Base-by-base conservation (phyloP, 2,329 filamentous ascomycete species). In the Canariomyces notabilis region DNA sequence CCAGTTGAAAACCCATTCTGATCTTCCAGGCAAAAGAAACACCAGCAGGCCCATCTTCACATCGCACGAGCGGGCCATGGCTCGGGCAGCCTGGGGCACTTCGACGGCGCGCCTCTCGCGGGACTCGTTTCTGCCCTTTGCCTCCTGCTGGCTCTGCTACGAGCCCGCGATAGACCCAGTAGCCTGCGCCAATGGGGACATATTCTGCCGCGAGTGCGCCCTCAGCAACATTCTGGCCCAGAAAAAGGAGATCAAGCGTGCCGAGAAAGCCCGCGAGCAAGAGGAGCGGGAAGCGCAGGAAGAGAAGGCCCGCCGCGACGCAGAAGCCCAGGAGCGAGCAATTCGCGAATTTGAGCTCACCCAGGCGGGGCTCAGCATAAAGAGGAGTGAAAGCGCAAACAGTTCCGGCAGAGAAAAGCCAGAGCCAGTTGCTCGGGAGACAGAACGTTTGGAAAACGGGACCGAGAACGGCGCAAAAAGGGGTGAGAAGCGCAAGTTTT, bases 141-240 rank as follows among this genome's bases (percentile, higher is more conserved):
- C 85, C 44, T 89, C 85, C 18, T 98, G 91, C 70, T 80, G 84
- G 44, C 76, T 98, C 21, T 98, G 91, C 61, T 82, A 97, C 14
- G 80, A 89, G 49, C 79, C 84, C 6, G 86, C 90, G 16, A 79
- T 84, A 22, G 80, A 89, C 37, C 90, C 93, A 1, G 89, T 96
- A 29, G 82, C 88, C 18, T 97, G 91, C 66, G 72, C 78, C 2
- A 79, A 83, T 54, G 91, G 91, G 51, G 90, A 97, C 65, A 75
- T 98, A 12, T 97, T 97, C 71, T 98, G 91, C 66, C 83, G 89
- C 57, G 93, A 97, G 70, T 98, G 91, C 69, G 90, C 89, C 7
- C 79, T 97, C 43, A 83, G 75, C 56, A 95, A 97, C 59, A 82
- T 98, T n/a, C 75, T 97, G 1, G 79, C 89, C 1, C 91, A 98